phyloP scores from a whole-genome alignment of 2,329 filamentous ascomycete genomes.

The Sodiomyces alkalinus region DNA sequence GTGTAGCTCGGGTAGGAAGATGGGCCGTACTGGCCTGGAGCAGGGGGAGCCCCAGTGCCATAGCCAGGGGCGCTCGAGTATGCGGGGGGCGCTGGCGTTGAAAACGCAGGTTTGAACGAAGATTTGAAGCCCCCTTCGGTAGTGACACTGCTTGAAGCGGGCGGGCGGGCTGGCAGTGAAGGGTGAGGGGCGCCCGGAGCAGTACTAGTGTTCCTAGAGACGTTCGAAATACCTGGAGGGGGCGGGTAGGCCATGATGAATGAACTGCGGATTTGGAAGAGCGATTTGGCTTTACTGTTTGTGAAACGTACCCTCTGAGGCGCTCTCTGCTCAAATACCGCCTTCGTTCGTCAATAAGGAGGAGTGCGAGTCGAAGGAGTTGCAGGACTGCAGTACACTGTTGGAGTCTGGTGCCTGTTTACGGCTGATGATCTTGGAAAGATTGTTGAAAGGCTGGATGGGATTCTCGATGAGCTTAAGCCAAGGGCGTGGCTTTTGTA shows the following conservation, averaged over 20 bases:
- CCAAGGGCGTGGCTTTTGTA: too few species aligned
- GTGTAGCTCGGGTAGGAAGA: slow-evolving; percentile 24
- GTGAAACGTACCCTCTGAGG: slow-evolving; percentile 37
- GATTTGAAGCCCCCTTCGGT: slow-evolving; percentile 24
- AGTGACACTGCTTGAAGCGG: slow-evolving; percentile 31
- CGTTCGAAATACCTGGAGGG: slow-evolving; percentile 57
- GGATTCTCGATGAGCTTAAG: too few species aligned
- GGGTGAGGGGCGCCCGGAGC: too few species aligned
- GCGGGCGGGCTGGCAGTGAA: slow-evolving; percentile 66
- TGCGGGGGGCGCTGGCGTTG: slow-evolving; percentile 20
- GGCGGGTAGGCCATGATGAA: slow-evolving; percentile 78
- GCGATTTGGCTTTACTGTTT: slow-evolving; percentile 11
- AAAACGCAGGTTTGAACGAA: slow-evolving; percentile 29
- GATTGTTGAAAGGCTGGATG: too few species aligned
- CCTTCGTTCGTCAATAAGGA: too few species aligned
- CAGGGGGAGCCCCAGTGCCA: slow-evolving; percentile 16
- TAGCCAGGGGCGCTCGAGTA: slow-evolving; percentile 21
- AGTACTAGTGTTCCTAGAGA: slow-evolving; percentile 19
- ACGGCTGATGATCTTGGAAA: too few species aligned
- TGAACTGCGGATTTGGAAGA: slow-evolving; percentile 15
- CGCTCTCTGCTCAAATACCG: slow-evolving; percentile 19
- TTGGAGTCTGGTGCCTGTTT: too few species aligned
- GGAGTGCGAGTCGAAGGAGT: too few species aligned
- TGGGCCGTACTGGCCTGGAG: slow-evolving; percentile 27
- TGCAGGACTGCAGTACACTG: too few species aligned